Base-by-base conservation (phyloP, 257 asterid genomes). In the Catharanthus roseus region DNA sequence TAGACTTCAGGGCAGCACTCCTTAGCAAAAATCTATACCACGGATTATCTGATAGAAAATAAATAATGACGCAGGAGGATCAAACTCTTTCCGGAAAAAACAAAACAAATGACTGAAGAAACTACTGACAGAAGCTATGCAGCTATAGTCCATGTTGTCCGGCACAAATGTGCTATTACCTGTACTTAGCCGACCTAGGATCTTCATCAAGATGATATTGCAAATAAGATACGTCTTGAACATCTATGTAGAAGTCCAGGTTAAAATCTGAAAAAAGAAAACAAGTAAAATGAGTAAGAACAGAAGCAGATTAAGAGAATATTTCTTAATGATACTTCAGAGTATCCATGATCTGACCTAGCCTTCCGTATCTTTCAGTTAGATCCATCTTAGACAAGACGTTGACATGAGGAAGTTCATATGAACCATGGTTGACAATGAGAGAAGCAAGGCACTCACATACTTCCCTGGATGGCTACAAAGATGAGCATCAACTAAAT, bases 401-500 rank as follows among this genome's bases (percentile, higher is more conserved):
- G 73, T 95, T 95, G 79, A 95, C 82, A 81, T 95, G 99, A 66
- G 99, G 97, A 75, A 91, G 95, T 82, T 95, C 97, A 95, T 45
- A 82, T 91, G 97, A 56, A 95, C 83, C 99, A 95, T 91, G 67
- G 96, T 93, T 56, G 99, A 91, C 75, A 93, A 74, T 0, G 97
- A 88, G 65, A 95, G 95, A 67, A 88, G 90, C 89, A 89, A 77
- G 3, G 99, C 97, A 78, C 99, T 95, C 72, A 91, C 83, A 77
- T 95, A 95, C 80, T 95, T 91, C 74, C 96, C 99, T 33, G 97
- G 99, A 83, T 95, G 97, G 51, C 97, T 88, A 65, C 99, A 95
- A 62, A 95, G 95, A 85, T 91, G 97, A 68, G 99, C 91, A 85
- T 95, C 99, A 55, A 95, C 90, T 69, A 95, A 86, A 78, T 95